Percentiles rank a stretch among this genome's conserved stretches.
These are phyloP conservation scores for Phyllosticta capitalensis DNA, from an alignment of 2,329 filamentous ascomycete species.

Conservation along the genomic window DNA sequence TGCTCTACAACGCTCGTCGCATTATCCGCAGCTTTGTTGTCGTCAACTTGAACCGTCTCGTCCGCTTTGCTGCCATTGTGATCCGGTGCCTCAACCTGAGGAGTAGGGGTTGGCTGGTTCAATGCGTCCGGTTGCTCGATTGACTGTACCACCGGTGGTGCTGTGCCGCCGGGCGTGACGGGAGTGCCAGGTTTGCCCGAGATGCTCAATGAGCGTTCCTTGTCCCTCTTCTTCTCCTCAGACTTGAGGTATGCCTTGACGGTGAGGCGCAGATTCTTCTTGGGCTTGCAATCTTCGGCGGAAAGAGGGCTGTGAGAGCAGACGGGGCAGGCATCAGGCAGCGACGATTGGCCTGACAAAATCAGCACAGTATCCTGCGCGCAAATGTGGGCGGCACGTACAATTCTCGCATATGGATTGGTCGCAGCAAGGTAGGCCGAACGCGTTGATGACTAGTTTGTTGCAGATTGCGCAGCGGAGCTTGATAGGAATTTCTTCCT, in stretches of 20 bases:
- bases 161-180: constrained; percentile 4
- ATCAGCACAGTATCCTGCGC: constrained; percentile 12
- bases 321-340: constrained; percentile 75
- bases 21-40: not conserved
- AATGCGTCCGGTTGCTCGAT: constrained; percentile 5
- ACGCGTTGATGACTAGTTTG: constrained; percentile 82
- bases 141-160: constrained; percentile 2
- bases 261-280: constrained; percentile 86
- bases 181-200: constrained; percentile 2
- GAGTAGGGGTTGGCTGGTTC: not conserved
- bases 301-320: constrained; percentile 89
- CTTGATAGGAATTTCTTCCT: constrained; percentile 90
- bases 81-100: not conserved
- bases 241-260: constrained; percentile 85
- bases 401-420: constrained; percentile 88
- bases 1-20: not conserved
- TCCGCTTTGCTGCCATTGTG: not conserved
- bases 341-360: constrained; percentile 59
- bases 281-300: constrained; percentile 72
- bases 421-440: constrained; percentile 87
- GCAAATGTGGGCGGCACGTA: constrained; percentile 35
- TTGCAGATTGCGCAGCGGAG: constrained; percentile 90
- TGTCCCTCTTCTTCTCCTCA: constrained; percentile 78
- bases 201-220: constrained; percentile 25
- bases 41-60: not conserved